These are phyloP conservation scores for Aspergillus tanneri DNA, from an alignment of 2,329 filamentous ascomycete genomes.

Conservation along the genomic window DNA sequence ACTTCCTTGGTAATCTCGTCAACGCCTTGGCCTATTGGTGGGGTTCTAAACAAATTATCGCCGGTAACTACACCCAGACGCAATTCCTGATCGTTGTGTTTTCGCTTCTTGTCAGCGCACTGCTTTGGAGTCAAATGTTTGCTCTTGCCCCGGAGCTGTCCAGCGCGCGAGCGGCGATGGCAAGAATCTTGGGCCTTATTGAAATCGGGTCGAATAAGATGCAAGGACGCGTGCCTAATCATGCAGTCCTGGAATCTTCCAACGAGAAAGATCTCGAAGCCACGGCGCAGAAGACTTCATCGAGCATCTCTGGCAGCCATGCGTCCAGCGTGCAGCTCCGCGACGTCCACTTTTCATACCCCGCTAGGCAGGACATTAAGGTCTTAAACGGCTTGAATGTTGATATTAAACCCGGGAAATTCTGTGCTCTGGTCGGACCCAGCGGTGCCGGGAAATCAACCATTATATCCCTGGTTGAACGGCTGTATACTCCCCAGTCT, in stretches of 20 bases:
- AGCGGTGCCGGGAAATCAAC: constrained; percentile 68
- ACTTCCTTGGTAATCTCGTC: constrained; percentile 60
- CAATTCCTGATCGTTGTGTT: constrained; percentile 72
- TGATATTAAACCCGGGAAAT: constrained; percentile 47
- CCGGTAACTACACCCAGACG: constrained; percentile 65
- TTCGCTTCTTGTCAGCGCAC: constrained; percentile 69
- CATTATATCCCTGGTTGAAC: constrained; percentile 57
- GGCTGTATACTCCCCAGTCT: constrained; percentile 54
- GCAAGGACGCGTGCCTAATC: constrained; percentile 21
- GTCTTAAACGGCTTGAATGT: constrained; percentile 60
- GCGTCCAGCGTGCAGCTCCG: constrained; percentile 54
- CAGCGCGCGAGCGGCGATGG: constrained; percentile 61
- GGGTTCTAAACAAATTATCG: constrained; percentile 68
- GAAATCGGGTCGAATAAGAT: constrained; percentile 38
- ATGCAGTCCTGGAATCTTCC: background rate
- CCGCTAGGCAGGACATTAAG: constrained; percentile 59
- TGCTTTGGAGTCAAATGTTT: constrained; percentile 73
- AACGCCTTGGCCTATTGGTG: constrained; percentile 80
- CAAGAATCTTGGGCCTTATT: constrained; percentile 53
- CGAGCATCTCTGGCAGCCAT: constrained; percentile 21
- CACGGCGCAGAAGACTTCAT: constrained; percentile 17
- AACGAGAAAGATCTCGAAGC: constrained; percentile 28
- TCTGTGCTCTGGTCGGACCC: constrained; percentile 62
- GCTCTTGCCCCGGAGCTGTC: constrained; percentile 73
- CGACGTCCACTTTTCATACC: constrained; percentile 65